Evolutionary conservation across 2,329 filamentous ascomycete species (phyloP).

Genomic region (Metarhizium sp.): DNA sequence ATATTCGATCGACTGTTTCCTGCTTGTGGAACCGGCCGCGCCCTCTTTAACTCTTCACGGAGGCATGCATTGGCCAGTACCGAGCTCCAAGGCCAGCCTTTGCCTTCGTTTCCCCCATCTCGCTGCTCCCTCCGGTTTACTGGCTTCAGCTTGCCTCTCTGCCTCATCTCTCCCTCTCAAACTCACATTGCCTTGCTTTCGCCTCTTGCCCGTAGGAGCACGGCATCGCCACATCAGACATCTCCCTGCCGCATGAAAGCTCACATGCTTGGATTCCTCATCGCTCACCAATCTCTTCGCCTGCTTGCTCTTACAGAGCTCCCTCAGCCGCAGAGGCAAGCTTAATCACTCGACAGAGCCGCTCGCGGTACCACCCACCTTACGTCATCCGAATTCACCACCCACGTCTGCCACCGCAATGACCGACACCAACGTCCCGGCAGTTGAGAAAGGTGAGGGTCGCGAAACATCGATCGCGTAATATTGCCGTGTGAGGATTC

Average conservation of each 20-base stretch:
- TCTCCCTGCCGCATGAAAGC: neutral
- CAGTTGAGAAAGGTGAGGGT: constrained; percentile 26
- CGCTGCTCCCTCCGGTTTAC: neutral
- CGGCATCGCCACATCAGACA: neutral
- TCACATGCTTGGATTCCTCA: neutral
- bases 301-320: neutral
- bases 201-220: neutral
- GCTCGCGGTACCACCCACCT: neutral
- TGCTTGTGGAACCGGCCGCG: constrained; percentile 6
- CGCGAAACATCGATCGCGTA: constrained; percentile 1
- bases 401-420: constrained; percentile 15
- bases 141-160: neutral
- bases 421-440: constrained; percentile 24
- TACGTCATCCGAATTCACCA: constrained; percentile 10
- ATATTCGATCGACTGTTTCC: neutral
- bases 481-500: neutral
- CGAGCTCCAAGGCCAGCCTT: neutral
- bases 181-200: neutral
- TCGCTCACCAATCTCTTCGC: neutral
- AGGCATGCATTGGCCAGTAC: neutral
- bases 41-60: neutral
- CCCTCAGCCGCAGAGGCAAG: neutral
- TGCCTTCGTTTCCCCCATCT: neutral
- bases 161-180: neutral
- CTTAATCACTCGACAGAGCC: neutral